Base-by-base conservation (phyloP, 2,329 filamentous ascomycete genomes). In the Colletotrichum sp. region DNA sequence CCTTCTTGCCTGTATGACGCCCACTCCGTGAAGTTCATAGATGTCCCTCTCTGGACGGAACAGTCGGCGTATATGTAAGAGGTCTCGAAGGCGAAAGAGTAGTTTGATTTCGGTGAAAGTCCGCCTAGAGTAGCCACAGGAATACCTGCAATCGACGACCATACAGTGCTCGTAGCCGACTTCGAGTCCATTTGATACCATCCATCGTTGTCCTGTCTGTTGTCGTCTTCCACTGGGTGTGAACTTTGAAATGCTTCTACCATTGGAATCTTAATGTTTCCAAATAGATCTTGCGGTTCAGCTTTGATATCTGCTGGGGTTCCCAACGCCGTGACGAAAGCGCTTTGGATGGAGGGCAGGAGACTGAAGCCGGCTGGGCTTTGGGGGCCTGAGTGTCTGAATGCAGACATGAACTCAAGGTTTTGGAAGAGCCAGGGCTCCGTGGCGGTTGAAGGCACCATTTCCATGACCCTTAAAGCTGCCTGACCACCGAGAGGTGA, bases 401-500 rank as follows among this genome's bases (percentile, higher is more conserved):
- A 67, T 3, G 8, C 16, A 10, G 63, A 60, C 70, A 72, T 61
- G 6, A 60, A 72, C 34, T 72, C 70, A 6, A 72, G 34, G 32
- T 24, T 34, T 18, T 73, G 34, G 21, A 73, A 73, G 2, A 30
- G 26, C n/a, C 59, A 59, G 12, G 64, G 18, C 39, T 68, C 64
- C 4, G 18, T 26, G 2, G 55, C 64, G 5, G 13, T 30, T 3
- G 48, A 61, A 7, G 71, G 71, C 2, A 68, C 57, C 8, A 63
- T 52, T 5, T 59, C 59, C 71, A 73, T 73, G 28, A 68, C 34
- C 13, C 71, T 39, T 10, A 73, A 39, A 7, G 71, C 57, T 10
- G 71, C 71, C 21, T 73, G 64, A 4, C 71, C 71, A 15, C 71
- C 71, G 6, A 73, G 71, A 3, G 71, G 71, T 8, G 71, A 73